These are phyloP conservation scores for Colletotrichum limetticola DNA, from an alignment of 2,329 filamentous ascomycete species.

Conservation along the genomic window DNA sequence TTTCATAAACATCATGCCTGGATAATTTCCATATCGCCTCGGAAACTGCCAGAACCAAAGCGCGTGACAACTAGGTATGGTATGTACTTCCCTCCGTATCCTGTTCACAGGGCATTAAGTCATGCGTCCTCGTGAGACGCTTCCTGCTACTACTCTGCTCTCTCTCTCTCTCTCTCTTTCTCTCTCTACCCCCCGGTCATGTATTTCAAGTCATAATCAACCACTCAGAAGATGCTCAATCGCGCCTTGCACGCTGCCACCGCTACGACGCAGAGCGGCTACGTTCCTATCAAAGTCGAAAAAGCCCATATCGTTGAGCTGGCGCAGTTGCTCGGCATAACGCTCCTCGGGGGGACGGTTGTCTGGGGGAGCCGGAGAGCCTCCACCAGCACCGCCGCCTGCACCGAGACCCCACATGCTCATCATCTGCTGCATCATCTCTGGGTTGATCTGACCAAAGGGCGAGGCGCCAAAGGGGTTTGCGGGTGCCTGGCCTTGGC, in stretches of 20 bases:
- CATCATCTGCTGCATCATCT: conserved; percentile 65
- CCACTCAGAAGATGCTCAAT: conserved; percentile 76
- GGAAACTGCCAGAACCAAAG: conserved; percentile 27
- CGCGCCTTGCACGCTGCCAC: conserved; percentile 93
- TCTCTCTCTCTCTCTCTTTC: background rate
- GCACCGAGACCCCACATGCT: conserved; percentile 57
- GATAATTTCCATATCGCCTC: conserved; percentile 26
- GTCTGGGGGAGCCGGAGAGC: conserved; percentile 71
- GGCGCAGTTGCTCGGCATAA: conserved; percentile 88
- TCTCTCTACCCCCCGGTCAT: background rate
- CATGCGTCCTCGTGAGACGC: background rate
- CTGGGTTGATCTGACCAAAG: conserved; percentile 58
- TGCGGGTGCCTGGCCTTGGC: conserved; percentile 40
- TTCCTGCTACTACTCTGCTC: background rate
- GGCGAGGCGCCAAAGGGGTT: conserved; percentile 55
- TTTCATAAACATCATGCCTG: conserved; percentile 32
- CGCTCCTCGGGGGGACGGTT: conserved; percentile 92
- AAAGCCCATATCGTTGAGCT: conserved; percentile 99
- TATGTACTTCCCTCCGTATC: conserved; percentile 27
- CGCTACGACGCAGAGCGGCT: conserved; percentile 85
- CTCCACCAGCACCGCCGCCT: conserved; percentile 46
- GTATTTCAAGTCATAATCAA: conserved; percentile 3
- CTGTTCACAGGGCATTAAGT: conserved; percentile 25
- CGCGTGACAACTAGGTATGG: conserved; percentile 23
- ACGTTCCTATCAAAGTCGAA: conserved; percentile 96